Conservation (phyloP, 2,329 filamentous ascomycete species). For the Aspergillus hiratsukae region DNA sequence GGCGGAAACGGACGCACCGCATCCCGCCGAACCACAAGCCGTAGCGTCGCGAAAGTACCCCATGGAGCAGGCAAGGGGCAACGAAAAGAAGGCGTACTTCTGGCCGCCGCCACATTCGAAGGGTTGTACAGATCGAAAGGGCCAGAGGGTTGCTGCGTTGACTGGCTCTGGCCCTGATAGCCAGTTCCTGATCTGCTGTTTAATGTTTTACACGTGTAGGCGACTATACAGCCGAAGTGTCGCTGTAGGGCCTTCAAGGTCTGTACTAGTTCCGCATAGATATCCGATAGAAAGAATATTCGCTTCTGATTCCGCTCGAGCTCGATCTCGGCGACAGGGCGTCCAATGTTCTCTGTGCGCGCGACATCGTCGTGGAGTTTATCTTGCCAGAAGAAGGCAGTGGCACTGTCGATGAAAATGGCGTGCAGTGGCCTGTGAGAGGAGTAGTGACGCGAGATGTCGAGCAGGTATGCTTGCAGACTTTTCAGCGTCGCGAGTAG, state of each 20-base stretch:
- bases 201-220: conserved; percentile 34
- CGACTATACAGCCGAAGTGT: conserved; percentile 35
- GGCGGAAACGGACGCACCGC: conserved; percentile 33
- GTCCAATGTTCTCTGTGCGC: conserved; percentile 35
- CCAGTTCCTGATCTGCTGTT: conserved; percentile 9
- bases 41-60: conserved; percentile 35
- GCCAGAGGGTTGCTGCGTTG: conserved; percentile 12
- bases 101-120: conserved; percentile 6
- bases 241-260: conserved; percentile 33
- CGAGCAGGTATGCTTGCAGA: conserved; percentile 50
- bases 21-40: conserved; percentile 34
- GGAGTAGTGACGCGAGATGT: conserved; percentile 42
- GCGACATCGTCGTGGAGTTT: conserved; percentile 42
- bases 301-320: conserved; percentile 21
- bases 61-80: conserved; percentile 36
- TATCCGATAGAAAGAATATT: conserved; percentile 27
- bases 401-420: conserved; percentile 53
- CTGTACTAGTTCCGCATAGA: conserved; percentile 27
- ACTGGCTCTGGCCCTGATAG: background rate
- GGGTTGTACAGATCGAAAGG: conserved; percentile 16
- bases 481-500: conserved; percentile 47
- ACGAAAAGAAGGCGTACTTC: conserved; percentile 24
- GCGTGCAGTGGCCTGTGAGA: conserved; percentile 44
- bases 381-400: conserved; percentile 54
- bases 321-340: conserved; percentile 24